Conservation (phyloP, 169 alveolate genomes). For the Theileria luwenshuni region DNA sequence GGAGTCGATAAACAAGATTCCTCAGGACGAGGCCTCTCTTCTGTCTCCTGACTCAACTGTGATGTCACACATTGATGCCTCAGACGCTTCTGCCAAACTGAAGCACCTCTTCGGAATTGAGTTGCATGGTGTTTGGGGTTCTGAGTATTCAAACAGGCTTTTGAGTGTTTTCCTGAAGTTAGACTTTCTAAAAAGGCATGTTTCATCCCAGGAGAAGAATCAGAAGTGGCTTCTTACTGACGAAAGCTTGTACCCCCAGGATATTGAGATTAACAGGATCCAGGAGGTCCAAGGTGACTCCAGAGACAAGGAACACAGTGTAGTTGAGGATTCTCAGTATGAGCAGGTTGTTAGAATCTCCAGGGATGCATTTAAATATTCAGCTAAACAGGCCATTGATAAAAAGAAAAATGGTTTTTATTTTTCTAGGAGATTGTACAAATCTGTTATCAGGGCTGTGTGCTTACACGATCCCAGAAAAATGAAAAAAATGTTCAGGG, state of each 20-base stretch:
- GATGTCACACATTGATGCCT: conserved; percentile 67
- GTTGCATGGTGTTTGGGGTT: conserved; percentile 76
- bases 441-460: conserved; percentile 73
- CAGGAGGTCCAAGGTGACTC: not conserved
- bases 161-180: conserved; percentile 59
- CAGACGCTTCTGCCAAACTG: conserved; percentile 76
- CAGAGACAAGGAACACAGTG: conserved; percentile 21
- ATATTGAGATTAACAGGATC: conserved; percentile 51
- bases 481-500: conserved; percentile 48
- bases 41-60: conserved; percentile 54
- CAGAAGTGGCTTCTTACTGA: conserved; percentile 73
- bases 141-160: conserved; percentile 74
- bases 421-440: conserved; percentile 74
- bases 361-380: conserved; percentile 68
- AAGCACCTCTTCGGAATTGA: conserved; percentile 72
- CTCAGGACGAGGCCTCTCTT: conserved; percentile 71
- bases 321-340: conserved; percentile 34
- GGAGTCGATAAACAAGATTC: conserved; percentile 65
- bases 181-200: conserved; percentile 50
- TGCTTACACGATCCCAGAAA: conserved; percentile 52
- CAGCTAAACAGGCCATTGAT: conserved; percentile 62
- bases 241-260: conserved; percentile 66
- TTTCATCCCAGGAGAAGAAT: not conserved
- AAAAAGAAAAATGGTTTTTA: conserved; percentile 66
- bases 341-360: conserved; percentile 72